These are phyloP conservation scores for Citrullus mucosospermus DNA, from an alignment of 306 rosid species.

Conservation along the genomic window DNA sequence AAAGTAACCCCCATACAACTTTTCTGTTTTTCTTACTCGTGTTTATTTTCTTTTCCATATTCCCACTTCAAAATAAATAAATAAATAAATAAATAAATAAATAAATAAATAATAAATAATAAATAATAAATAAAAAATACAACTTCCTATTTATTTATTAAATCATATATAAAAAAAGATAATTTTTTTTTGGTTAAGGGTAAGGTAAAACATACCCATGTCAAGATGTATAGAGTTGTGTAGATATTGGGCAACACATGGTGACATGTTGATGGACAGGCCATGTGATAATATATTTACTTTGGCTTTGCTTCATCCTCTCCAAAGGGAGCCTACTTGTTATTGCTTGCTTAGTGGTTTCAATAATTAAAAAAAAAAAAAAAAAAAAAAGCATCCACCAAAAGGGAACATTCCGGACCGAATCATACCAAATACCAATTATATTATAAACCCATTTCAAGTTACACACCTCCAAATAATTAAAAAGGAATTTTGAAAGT, in stretches of 20 bases:
- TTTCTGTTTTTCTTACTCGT: background rate
- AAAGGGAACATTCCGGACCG: conserved; percentile 2
- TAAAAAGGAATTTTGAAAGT: background rate
- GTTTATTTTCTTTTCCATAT: background rate
- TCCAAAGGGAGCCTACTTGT: background rate
- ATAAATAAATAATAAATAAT: too few species aligned
- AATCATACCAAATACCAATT: background rate
- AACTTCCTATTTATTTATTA: background rate
- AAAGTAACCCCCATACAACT: background rate
- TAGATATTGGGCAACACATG: conserved; percentile 1
- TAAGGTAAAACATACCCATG: background rate
- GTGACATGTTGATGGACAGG: background rate
- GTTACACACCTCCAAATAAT: background rate
- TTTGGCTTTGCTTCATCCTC: background rate
- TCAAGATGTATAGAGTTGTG: background rate
- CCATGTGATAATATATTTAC: conserved; percentile 1
- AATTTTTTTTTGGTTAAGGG: background rate
- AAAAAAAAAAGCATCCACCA: background rate
- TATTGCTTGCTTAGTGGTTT: background rate
- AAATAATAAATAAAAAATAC: too few species aligned
- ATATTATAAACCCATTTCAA: background rate
- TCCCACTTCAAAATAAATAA: background rate
- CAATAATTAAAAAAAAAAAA: background rate
- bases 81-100: too few species aligned
- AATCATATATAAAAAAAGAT: background rate